Evolutionary conservation across 208 protist genomes (phyloP), one percentile per base, ranked within the genome.

Genomic region (Tetramitus jugosus): DNA sequence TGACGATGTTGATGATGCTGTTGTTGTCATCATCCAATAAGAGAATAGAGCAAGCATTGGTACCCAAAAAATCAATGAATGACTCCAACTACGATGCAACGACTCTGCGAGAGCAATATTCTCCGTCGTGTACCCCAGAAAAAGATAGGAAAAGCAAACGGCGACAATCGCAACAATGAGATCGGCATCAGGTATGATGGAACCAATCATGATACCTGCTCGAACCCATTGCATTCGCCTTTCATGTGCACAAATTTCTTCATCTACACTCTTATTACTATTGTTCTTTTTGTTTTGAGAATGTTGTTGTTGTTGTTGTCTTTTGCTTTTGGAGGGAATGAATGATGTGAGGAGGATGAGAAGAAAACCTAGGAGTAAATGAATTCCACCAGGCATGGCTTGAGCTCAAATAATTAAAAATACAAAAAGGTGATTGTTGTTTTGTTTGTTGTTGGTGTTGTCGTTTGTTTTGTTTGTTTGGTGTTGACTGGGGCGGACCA

Each of bases 351-450:
- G 26, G 3, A 37, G 43, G n/a, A 43, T 37, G 8, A 69, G 33
- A 31, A 69, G 13, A 29, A 69, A 17, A 40, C 62, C 62, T 14
- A 69, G 29, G 13, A 69, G 39, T 43, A 69, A 43, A 43, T 69
- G 62, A 42, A 69, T 43, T 45, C 62, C 62, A 43, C 62, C 62
- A 45, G 62, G 62, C 62, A 69, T 69, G 10, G 35, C 31, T n/a
- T n/a, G n/a, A n/a, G n/a, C n/a, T n/a, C n/a, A n/a, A n/a, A n/a
- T n/a, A n/a, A n/a, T n/a, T n/a, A n/a, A n/a, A n/a, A n/a, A n/a
- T n/a, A n/a, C n/a, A n/a, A n/a, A n/a, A n/a, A n/a, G n/a, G n/a
- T n/a, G n/a, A n/a, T n/a, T n/a, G n/a, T n/a, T n/a, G n/a, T n/a
- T n/a, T n/a, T n/a, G n/a, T n/a, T n/a, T n/a, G n/a, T n/a, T n/a